Evolutionary conservation across 257 asterid species (phyloP), one percentile per base, ranked within the genome.

Genomic region (Linaria vulgaris): DNA sequence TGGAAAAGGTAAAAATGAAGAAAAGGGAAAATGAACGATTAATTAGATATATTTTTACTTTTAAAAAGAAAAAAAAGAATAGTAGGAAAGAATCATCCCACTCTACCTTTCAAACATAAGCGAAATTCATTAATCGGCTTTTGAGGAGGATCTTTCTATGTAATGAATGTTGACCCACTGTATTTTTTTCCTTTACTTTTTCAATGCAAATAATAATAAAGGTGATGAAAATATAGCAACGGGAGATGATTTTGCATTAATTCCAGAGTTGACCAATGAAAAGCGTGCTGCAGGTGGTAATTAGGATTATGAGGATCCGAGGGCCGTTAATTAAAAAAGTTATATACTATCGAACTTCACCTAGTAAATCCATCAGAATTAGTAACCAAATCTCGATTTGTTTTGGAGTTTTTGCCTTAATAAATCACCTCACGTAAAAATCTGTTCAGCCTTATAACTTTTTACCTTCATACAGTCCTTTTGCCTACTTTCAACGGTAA

Each of bases 251-350:
- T 34, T 66, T 58, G 64, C 54, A 76, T 78, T 61, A 74, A 76
- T 71, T 27, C 65, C 66, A 69, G 59, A 61, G 88, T 84, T 79
- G 91, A 84, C 88, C 59, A 45, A 45, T 23, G 38, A 34, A 65
- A 68, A 74, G 71, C 45, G 61, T 25, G 52, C 24, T 22, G 27
- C 4, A 1, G 17, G 67, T 30, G 13, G 16, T 24, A 10, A 50
- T 48, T 51, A 51, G n/a, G 41, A 20, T 2, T 20, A 15, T 54
- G 39, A 15, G 39, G n/a, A 12, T 23, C 15, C 30, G 34, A 23
- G 41, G 59, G 39, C 30, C 59, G 21, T 7, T 24, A 25, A 0
- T 12, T 12, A 7, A 4, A 0, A 17, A 19, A 17, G 2, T 23
- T 1, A 9, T 53, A 12, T 0, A 22, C 19, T 24, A 22, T 53